Conservation (phyloP, 2,329 filamentous ascomycete genomes). For the Pseudogymnoascus pannorum region DNA sequence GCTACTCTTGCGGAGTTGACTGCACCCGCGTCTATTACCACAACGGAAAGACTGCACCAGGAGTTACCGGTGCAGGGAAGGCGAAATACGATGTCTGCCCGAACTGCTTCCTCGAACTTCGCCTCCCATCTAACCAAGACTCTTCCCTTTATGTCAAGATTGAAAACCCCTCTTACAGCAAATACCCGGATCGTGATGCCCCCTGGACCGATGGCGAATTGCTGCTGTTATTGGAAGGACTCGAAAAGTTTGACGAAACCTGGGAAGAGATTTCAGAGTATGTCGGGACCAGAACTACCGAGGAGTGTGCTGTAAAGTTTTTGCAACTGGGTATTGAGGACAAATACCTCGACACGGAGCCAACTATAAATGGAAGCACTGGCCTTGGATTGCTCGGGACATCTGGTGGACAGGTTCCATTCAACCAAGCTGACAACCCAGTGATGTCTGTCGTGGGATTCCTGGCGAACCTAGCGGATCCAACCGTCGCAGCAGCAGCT, state of each 20-base stretch:
- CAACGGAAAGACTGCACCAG: slow-evolving; percentile 46
- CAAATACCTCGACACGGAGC: slow-evolving; percentile 83
- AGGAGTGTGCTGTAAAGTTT: slow-evolving; percentile 96
- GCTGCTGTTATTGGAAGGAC: slow-evolving; percentile 78
- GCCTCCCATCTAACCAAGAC: slow-evolving; percentile 72
- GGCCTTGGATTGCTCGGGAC: slow-evolving; percentile 62
- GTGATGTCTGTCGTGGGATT: slow-evolving; percentile 96
- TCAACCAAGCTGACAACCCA: slow-evolving; percentile 89
- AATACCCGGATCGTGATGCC: slow-evolving; percentile 72
- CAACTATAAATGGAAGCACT: slow-evolving; percentile 44
- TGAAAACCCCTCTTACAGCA: slow-evolving; percentile 78
- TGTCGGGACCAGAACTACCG: slow-evolving; percentile 81
- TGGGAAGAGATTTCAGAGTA: slow-evolving; percentile 91
- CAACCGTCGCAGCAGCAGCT: slow-evolving; percentile 81
- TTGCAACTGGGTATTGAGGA: slow-evolving; percentile 95
- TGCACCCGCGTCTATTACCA: slow-evolving; percentile 69
- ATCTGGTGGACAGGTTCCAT: slow-evolving; percentile 74
- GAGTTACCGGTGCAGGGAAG: slow-evolving; percentile 35
- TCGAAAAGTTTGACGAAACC: slow-evolving; percentile 92
- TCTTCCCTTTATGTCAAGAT: slow-evolving; percentile 79
- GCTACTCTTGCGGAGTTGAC: slow-evolving; percentile 86
- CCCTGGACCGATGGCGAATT: slow-evolving; percentile 89
- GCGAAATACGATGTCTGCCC: slow-evolving; percentile 84
- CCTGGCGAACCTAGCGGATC: slow-evolving; percentile 83
- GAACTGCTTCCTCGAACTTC: slow-evolving; percentile 78